Evolutionary conservation across 2,329 filamentous ascomycete genomes (phyloP).

Genomic region (Nothophaeocryptopus gaeumannii): DNA sequence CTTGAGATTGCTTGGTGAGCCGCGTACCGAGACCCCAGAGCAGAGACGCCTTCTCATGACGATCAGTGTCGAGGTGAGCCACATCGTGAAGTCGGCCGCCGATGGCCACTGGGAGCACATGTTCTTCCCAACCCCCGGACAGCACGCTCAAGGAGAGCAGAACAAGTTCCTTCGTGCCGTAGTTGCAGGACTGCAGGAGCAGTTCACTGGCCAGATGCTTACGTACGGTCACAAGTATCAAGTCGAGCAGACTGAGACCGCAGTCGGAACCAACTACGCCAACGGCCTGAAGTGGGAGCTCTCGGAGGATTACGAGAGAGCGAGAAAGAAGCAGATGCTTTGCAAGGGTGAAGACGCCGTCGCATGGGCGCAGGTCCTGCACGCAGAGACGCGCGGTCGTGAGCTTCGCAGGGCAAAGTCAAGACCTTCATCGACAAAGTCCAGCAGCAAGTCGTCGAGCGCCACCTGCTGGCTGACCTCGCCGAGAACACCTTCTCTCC

Average conservation of each 20-base stretch:
- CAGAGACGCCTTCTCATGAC: conserved; percentile 50
- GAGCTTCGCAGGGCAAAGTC: conserved; percentile 36
- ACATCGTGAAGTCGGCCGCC: conserved; percentile 46
- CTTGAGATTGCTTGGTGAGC: conserved; percentile 50
- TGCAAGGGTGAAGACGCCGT: too few relatives aligned
- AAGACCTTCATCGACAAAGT: conserved; percentile 38
- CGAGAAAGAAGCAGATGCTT: too few relatives aligned
- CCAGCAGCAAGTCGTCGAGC: conserved; percentile 40
- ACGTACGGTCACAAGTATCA: conserved; percentile 44
- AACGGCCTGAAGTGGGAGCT: too few relatives aligned
- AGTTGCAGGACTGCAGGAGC: conserved; percentile 50
- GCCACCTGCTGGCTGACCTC: conserved; percentile 36
- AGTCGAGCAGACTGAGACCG: conserved; percentile 18
- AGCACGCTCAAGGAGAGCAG: too few relatives aligned
- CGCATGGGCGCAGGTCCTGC: too few relatives aligned
- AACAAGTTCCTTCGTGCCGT: conserved; percentile 56
- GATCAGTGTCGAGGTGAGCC: conserved; percentile 47
- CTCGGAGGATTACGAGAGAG: too few relatives aligned
- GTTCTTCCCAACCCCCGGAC: conserved; percentile 53
- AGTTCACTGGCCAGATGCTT: conserved; percentile 49
- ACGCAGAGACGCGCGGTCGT: too few relatives aligned
- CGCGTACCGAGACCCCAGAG: conserved; percentile 46
- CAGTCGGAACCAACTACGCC: conserved; percentile 18
- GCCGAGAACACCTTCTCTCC: conserved; percentile 34
- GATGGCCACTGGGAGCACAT: conserved; percentile 52